phyloP scores from a whole-genome alignment of 1,284 basidiomycete genomes.

The Volvariella surrecta region DNA sequence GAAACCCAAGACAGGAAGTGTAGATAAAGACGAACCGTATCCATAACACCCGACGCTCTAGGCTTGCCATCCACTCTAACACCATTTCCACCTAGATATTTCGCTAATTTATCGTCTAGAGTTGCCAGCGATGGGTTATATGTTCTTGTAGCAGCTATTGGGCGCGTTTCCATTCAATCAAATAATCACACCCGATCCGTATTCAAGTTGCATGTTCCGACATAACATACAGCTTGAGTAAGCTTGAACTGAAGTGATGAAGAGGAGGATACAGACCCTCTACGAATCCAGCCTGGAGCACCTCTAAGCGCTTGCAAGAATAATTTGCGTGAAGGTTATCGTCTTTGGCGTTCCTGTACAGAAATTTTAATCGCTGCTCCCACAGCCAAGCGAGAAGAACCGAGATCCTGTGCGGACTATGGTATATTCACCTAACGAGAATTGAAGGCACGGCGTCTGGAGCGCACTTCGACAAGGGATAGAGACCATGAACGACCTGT shows the following conservation, averaged over 20 bases:
- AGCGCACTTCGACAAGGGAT: slow-evolving; percentile 45
- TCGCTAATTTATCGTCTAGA: slow-evolving; percentile 58
- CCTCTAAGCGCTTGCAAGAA: slow-evolving; percentile 58
- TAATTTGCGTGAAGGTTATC: slow-evolving; percentile 73
- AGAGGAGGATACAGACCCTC: slow-evolving; percentile 33
- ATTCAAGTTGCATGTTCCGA: neutral
- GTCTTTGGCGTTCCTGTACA: slow-evolving; percentile 55
- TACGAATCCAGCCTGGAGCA: slow-evolving; percentile 54
- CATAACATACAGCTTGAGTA: neutral
- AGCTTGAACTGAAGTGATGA: neutral
- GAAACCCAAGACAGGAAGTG: too few relatives aligned
- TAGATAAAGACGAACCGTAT: slow-evolving; percentile 48
- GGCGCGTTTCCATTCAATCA: neutral
- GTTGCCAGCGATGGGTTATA: slow-evolving; percentile 60
- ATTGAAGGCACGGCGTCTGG: slow-evolving; percentile 39
- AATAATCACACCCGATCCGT: neutral
- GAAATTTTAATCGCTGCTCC: too few relatives aligned
- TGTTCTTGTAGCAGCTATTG: slow-evolving; percentile 51
- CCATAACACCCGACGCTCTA: slow-evolving; percentile 71
- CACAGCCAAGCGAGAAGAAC: too few relatives aligned
- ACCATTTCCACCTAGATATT: slow-evolving; percentile 62
- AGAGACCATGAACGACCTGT: slow-evolving; percentile 66
- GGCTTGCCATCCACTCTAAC: slow-evolving; percentile 72
- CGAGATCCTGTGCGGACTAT: too few relatives aligned
- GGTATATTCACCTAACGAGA: slow-evolving; percentile 58